These are phyloP conservation scores for Dalbergia cultrata DNA, from an alignment of 306 rosid species.

Conservation along the genomic window DNA sequence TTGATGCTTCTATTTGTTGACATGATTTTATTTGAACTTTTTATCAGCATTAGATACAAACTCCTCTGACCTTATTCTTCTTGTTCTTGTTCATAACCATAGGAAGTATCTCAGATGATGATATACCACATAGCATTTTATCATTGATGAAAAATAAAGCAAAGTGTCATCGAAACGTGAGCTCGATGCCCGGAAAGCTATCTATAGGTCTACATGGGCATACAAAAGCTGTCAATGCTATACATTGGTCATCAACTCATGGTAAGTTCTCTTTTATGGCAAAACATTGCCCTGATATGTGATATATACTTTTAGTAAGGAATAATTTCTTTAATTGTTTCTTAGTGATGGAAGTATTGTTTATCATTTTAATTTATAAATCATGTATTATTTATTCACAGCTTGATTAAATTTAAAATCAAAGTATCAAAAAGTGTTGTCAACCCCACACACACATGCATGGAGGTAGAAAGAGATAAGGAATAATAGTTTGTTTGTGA, in stretches of 20 bases:
- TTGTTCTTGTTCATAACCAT: constrained; percentile 46
- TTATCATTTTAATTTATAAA: constrained; percentile 25
- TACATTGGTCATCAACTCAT: constrained; percentile 85
- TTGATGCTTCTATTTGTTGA: background rate
- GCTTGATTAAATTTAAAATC: constrained; percentile 32
- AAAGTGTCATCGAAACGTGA: constrained; percentile 49
- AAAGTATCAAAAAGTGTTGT: constrained; percentile 30
- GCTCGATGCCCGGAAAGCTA: constrained; percentile 55
- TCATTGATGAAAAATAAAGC: constrained; percentile 65
- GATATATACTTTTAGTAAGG: background rate
- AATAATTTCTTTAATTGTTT: constrained; percentile 18
- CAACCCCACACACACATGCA: background rate
- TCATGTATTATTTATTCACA: background rate
- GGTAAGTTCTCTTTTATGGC: constrained; percentile 54
- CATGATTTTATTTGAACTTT: constrained; percentile 23
- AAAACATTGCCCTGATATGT: constrained; percentile 33
- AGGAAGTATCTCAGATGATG: constrained; percentile 72
- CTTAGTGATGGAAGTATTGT: constrained; percentile 16
- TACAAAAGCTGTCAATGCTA: constrained; percentile 74
- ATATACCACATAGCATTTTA: constrained; percentile 58
- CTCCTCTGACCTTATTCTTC: constrained; percentile 32
- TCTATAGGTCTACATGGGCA: constrained; percentile 62
- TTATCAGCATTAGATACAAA: constrained; percentile 21
- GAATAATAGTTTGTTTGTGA: background rate
- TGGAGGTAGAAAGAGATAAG: background rate